Evolutionary conservation across 1,284 basidiomycete genomes (phyloP).

Genomic region (Trichosporon coremiiforme): DNA sequence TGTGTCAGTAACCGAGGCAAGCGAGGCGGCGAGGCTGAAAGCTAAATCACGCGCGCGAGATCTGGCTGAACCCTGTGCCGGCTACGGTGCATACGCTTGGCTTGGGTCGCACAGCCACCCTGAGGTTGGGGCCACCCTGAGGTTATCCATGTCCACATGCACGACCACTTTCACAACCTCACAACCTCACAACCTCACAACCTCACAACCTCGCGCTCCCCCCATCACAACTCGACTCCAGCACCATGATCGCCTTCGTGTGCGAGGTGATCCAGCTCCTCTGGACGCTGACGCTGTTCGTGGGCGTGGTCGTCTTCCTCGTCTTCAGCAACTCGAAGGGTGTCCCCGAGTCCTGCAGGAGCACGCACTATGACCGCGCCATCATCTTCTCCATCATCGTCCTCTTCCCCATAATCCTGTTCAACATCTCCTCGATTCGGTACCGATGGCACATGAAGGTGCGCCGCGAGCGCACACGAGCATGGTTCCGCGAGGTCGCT

Average conservation of each 20-base stretch:
- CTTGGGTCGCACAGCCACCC: neutral
- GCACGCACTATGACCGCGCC: neutral
- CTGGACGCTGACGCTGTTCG: constrained; percentile 3
- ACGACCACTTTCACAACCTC: neutral
- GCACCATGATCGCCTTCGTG: neutral
- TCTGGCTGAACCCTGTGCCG: neutral
- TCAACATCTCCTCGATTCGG: neutral
- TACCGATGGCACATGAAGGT: constrained; percentile 15
- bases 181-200: too few relatives aligned
- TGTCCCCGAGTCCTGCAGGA: neutral
- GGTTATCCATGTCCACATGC: too few relatives aligned
- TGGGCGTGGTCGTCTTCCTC: constrained; percentile 1
- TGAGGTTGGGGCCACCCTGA: too few relatives aligned
- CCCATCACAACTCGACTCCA: neutral
- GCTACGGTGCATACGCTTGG: neutral
- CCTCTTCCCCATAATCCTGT: neutral
- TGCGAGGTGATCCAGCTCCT: constrained; percentile 13
- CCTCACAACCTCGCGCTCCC: neutral
- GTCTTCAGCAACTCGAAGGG: neutral
- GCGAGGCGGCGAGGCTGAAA: neutral
- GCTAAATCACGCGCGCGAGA: neutral
- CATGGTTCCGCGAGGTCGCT: constrained; percentile 2
- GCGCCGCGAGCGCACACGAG: constrained; percentile 2
- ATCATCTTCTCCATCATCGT: constrained; percentile 6
- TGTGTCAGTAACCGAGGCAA: neutral